Conservation (phyloP, 192 early-diverging fungal genomes). For the Dissophora globulifera region DNA sequence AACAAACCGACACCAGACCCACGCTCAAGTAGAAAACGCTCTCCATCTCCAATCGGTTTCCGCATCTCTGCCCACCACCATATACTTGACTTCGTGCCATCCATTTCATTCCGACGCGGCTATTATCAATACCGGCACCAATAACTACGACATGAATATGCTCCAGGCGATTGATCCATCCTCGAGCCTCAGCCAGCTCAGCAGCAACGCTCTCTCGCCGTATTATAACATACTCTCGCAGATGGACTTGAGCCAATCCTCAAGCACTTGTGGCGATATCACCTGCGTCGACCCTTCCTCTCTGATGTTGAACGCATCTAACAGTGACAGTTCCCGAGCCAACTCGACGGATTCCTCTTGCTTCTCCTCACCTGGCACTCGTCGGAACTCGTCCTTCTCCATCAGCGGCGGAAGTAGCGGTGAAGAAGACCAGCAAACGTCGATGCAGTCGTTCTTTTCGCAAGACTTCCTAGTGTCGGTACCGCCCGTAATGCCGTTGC, state of each 20-base stretch:
- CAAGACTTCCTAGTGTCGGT: slow-evolving; percentile 4
- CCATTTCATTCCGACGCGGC: neutral
- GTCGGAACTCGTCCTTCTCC: neutral
- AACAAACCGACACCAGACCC: neutral
- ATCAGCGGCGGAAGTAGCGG: neutral
- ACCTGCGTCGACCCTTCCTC: slow-evolving; percentile 21
- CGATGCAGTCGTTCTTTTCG: slow-evolving; percentile 11
- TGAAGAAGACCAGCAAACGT: slow-evolving; percentile 7
- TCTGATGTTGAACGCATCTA: neutral
- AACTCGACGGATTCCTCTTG: neutral
- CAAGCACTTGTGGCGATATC: slow-evolving; percentile 4
- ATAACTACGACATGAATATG: slow-evolving; percentile 4
- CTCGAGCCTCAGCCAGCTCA: neutral
- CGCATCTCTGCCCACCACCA: neutral
- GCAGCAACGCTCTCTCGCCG: slow-evolving; percentile 7
- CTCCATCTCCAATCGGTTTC: slow-evolving; percentile 5
- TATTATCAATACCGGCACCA: neutral
- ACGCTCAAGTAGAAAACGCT: neutral
- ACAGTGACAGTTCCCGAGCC: neutral
- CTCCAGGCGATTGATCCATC: neutral
- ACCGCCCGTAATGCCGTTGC: neutral
- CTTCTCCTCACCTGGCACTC: neutral
- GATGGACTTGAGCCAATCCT: slow-evolving; percentile 14
- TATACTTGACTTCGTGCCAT: neutral
- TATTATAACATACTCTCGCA: neutral